phyloP scores from a whole-genome alignment of 1,284 basidiomycete genomes.

The Sparassis latifolia region DNA sequence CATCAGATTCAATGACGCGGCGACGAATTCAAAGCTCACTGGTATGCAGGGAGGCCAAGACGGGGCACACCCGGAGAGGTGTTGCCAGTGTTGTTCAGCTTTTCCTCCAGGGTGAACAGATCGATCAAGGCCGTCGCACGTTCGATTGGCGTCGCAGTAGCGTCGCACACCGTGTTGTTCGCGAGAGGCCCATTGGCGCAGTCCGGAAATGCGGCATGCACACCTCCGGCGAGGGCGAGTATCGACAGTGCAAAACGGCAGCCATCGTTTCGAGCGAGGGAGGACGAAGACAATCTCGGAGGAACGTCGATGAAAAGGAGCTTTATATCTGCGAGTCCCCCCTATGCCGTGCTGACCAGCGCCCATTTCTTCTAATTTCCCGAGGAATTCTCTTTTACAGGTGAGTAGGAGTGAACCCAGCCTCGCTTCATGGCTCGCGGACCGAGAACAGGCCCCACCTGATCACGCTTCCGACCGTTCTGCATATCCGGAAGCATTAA shows the following conservation, averaged over 20 bases:
- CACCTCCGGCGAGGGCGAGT: slow-evolving; percentile 1
- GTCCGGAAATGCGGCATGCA: slow-evolving; percentile 33
- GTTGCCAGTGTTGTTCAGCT: slow-evolving; percentile 44
- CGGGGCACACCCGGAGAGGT: slow-evolving; percentile 43
- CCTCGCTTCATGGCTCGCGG: too few species aligned
- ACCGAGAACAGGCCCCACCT: too few species aligned
- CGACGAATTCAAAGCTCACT: slow-evolving; percentile 38
- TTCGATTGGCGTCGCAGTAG: slow-evolving; percentile 35
- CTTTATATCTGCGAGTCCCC: slow-evolving; percentile 2
- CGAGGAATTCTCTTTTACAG: too few species aligned
- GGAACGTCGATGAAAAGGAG: not conserved
- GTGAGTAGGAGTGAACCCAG: too few species aligned
- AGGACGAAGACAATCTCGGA: not conserved
- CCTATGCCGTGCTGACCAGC: not conserved
- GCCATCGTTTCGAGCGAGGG: slow-evolving; percentile 2
- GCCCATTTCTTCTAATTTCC: too few species aligned
- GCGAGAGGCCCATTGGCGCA: slow-evolving; percentile 39
- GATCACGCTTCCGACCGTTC: too few species aligned
- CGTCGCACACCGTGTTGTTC: slow-evolving; percentile 42
- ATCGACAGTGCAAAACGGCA: slow-evolving; percentile 3
- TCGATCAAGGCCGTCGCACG: slow-evolving; percentile 41
- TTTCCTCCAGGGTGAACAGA: slow-evolving; percentile 42
- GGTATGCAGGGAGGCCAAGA: slow-evolving; percentile 43
- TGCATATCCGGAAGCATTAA: too few species aligned
- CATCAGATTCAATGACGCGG: not conserved